Percentiles rank a stretch among this genome's conserved stretches.
Conservation (phyloP, 805 yeast species). For the Wickerhamiella shivajii region DNA sequence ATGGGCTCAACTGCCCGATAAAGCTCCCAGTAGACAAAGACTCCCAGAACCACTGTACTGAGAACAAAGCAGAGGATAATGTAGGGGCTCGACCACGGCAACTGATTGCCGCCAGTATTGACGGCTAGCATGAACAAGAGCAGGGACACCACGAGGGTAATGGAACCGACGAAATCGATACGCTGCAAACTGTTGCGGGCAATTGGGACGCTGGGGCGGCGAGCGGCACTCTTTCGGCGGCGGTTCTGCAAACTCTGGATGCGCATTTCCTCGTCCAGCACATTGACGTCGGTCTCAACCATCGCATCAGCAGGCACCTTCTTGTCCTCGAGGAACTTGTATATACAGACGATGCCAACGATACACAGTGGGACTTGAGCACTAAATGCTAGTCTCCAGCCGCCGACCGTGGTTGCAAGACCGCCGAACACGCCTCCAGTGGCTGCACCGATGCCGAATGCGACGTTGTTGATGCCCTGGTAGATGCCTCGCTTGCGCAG, state of each 20-base stretch:
- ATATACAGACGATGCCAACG: constrained; percentile 26
- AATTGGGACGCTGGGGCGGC: constrained; percentile 26
- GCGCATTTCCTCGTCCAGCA: constrained; percentile 8
- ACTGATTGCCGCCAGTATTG: constrained; percentile 47
- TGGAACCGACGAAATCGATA: constrained; percentile 56
- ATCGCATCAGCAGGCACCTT: constrained; percentile 2
- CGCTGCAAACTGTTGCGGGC: constrained; percentile 35
- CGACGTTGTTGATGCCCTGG: constrained; percentile 70
- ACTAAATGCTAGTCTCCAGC: constrained; percentile 45
- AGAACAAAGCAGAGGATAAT: constrained; percentile 26
- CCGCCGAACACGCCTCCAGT: constrained; percentile 52
- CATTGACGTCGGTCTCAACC: constrained; percentile 8
- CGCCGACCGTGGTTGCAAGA: constrained; percentile 33
- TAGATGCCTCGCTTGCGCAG: constrained; percentile 63
- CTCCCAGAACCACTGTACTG: constrained; percentile 24
- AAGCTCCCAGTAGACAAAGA: constrained; percentile 40
- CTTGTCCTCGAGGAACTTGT: constrained; percentile 12
- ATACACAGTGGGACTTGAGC: constrained; percentile 29
- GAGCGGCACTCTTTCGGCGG: constrained; percentile 7
- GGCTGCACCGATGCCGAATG: constrained; percentile 65
- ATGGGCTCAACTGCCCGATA: constrained; percentile 47
- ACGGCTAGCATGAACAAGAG: constrained; percentile 48
- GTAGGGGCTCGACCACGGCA: constrained; percentile 31
- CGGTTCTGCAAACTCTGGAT: constrained; percentile 3
- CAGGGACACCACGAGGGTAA: constrained; percentile 42